Conservation (phyloP, 257 asterid genomes). For the Oldenlandia corymbosa region DNA sequence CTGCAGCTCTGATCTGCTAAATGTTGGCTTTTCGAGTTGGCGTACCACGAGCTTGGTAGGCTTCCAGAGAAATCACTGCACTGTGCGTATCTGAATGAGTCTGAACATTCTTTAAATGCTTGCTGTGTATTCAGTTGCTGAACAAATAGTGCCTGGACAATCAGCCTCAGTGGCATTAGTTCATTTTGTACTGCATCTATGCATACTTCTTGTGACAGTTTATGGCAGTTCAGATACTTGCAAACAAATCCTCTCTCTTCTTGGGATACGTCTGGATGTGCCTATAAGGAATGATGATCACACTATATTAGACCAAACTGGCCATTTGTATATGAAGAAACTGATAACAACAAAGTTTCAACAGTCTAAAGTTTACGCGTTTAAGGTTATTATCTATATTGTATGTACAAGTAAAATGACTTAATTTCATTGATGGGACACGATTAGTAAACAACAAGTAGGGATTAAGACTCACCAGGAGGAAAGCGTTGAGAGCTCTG, state of each 20-base stretch:
- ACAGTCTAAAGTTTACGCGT: too few species aligned
- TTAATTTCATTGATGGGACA: too few species aligned
- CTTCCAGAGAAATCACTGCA: conserved; percentile 44
- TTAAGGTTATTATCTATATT: too few species aligned
- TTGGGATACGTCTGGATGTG: conserved; percentile 47
- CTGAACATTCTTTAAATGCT: conserved; percentile 58
- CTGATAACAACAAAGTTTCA: background rate
- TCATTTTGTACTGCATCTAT: conserved; percentile 69
- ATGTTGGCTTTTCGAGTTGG: conserved; percentile 46
- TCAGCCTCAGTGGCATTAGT: conserved; percentile 59
- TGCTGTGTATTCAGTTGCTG: conserved; percentile 71
- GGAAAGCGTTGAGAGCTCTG: conserved; percentile 45
- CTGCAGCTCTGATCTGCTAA: conserved; percentile 37
- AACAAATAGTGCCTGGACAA: conserved; percentile 70
- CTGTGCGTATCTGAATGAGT: conserved; percentile 45
- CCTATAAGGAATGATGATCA: conserved; percentile 26
- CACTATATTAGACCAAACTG: conserved; percentile 8
- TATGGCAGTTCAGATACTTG: conserved; percentile 65
- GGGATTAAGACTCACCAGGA: conserved; percentile 45
- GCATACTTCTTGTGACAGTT: conserved; percentile 56
- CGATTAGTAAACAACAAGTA: too few species aligned
- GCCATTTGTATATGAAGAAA: background rate
- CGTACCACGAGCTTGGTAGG: conserved; percentile 40
- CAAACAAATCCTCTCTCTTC: conserved; percentile 57
- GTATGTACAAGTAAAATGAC: too few species aligned